Base-by-base conservation (phyloP, 2,329 filamentous ascomycete species). In the Diaporthe ilicicola region DNA sequence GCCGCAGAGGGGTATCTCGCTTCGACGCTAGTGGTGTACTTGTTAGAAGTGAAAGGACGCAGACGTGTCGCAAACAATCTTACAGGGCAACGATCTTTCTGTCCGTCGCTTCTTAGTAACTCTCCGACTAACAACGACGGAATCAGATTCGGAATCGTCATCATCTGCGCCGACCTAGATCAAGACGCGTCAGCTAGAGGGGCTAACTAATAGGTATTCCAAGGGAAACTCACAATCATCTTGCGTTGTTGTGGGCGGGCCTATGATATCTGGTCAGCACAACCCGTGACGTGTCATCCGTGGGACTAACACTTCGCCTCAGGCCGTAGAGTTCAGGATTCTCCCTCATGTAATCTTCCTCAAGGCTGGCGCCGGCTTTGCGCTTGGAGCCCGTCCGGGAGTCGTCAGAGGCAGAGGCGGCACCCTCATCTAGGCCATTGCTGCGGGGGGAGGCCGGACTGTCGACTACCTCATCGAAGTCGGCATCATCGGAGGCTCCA, bases 291-390 rank as follows among this genome's bases (percentile, higher is more conserved):
- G 34, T 17, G 27, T 44, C 29, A 27, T 19, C 17, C 39, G 37
- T 29, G 12, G 46, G 29, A 73, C 71, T 74, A 91, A 96, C 95
- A 85, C 96, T 99, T 84, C 96, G 90, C 76, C 96, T 91, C 75
- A 99, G 87, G 59, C 96, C 96, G 84, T 98, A 99, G 10, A 99
- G 86, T 82, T 97, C 94, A 54, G 96, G 96, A 78, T 99, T 97
- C 78, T 94, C 93, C 77, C 92, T 89, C 76, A 98, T 97, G 78
- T 91, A 95, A 56, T 94, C 91, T 71, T 96, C 92, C 76, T 96
- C 93, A 65, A 92, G 90, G 46, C 89, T 79, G 8, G 71, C 68
- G 78, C 86, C 81, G 75, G 86, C 82, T 83, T 93, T 92, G 82
- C 94, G 92, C 86, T 97, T 97, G 73, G 87, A 82, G 62, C 88